A percentile compares a stretch with the other conserved stretches of the same genome.
Evolutionary conservation across 768 basidiomycete genomes (phyloP).

Genomic region (Lentinus tigrinus): DNA sequence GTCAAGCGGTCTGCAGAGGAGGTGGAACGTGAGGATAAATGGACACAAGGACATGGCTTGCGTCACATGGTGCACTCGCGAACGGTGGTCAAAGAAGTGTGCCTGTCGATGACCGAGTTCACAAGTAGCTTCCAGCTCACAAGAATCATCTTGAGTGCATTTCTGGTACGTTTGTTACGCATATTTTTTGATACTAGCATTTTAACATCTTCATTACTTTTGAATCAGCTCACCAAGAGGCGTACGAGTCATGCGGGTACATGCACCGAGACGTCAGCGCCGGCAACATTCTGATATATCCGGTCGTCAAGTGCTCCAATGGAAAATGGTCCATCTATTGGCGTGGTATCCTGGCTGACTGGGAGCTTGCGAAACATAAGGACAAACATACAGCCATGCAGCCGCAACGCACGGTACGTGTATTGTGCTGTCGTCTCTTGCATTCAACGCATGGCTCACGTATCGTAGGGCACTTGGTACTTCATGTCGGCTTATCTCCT

Average conservation of each 20-base stretch:
- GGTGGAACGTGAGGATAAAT: neutral
- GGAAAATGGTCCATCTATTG: neutral
- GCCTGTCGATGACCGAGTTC: neutral
- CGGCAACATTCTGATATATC: neutral
- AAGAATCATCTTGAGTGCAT: neutral
- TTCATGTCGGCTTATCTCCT: slow-evolving; percentile 11
- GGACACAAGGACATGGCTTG: neutral
- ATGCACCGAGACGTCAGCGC: neutral
- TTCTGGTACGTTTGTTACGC: neutral
- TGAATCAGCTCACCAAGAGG: neutral
- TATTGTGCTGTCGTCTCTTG: neutral
- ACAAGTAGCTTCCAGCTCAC: neutral
- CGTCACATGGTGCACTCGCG: neutral
- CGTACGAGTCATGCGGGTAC: neutral
- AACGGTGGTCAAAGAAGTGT: neutral
- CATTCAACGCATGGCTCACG: neutral
- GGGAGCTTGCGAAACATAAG: neutral
- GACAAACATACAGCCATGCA: neutral
- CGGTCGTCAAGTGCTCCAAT: neutral
- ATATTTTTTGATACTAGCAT: neutral
- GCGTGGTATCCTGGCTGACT: neutral
- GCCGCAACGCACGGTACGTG: slow-evolving; percentile 1
- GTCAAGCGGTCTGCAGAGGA: too few relatives aligned
- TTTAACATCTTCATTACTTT: neutral
- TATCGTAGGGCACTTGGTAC: slow-evolving; percentile 13